These are phyloP conservation scores for Citrus glauca DNA, from an alignment of 345 rosid species.

Conservation along the genomic window DNA sequence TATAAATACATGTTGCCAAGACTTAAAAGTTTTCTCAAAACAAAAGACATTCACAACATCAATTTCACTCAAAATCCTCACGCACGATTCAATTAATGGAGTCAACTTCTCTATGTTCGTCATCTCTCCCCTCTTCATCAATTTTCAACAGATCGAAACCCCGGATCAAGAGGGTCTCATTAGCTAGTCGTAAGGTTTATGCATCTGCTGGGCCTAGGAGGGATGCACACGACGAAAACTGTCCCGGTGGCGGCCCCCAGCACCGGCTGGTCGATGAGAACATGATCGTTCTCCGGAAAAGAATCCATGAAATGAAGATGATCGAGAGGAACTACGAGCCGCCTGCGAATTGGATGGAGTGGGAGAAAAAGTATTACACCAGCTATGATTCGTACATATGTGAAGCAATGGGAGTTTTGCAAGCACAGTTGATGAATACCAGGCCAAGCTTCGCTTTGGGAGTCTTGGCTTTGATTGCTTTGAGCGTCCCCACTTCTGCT, in stretches of 20 bases:
- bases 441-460: conserved; percentile 56
- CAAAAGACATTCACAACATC: not conserved
- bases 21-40: not conserved
- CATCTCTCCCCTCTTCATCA: not conserved
- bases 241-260: not conserved
- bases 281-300: conserved; percentile 57
- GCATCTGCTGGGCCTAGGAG: not conserved
- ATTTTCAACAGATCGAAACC: not conserved
- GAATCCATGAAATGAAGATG: conserved; percentile 62
- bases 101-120: not conserved
- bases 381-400: conserved; percentile 50
- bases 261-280: conserved; percentile 45
- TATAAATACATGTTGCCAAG: not conserved
- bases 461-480: conserved; percentile 30
- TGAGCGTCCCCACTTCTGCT: conserved; percentile 48
- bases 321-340: conserved; percentile 64
- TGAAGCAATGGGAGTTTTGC: conserved; percentile 43
- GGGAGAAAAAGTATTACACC: conserved; percentile 59
- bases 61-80: not conserved
- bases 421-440: conserved; percentile 49
- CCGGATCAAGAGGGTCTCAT: not conserved
- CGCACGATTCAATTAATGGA: not conserved
- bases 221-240: not conserved
- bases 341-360: conserved; percentile 61
- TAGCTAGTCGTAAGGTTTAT: not conserved